Evolutionary conservation across 116 monocot species (phyloP).

Genomic region (Iris pallida): DNA sequence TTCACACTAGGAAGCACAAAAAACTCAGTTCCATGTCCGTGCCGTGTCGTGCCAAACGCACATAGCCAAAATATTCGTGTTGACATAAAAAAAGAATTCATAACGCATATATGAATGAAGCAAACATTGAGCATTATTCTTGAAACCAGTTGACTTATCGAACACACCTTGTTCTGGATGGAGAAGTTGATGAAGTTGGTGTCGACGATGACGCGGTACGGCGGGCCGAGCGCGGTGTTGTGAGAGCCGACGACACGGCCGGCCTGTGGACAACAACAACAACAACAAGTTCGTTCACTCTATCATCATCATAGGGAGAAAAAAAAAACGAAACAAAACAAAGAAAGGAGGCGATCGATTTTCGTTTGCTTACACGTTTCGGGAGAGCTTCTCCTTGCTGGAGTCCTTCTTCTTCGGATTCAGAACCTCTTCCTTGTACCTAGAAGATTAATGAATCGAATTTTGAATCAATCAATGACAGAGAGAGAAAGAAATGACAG

Average conservation of each 20-base stretch:
- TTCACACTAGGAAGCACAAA: too few relatives aligned
- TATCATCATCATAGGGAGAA: neutral
- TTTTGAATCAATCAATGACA: neutral
- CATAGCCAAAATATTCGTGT: too few relatives aligned
- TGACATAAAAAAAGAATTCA: too few relatives aligned
- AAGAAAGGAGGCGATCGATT: neutral
- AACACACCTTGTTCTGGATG: slow-evolving; percentile 82
- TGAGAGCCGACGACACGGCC: slow-evolving; percentile 65
- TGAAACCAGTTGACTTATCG: neutral
- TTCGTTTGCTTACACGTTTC: slow-evolving; percentile 51
- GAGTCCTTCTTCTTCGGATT: slow-evolving; percentile 77
- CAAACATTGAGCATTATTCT: neutral
- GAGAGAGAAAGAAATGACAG: neutral
- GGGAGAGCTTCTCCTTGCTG: slow-evolving; percentile 67
- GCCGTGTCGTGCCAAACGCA: too few relatives aligned
- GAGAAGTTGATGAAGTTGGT: slow-evolving; percentile 99
- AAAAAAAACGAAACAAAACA: neutral
- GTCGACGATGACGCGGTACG: slow-evolving; percentile 85
- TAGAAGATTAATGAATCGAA: slow-evolving; percentile 6
- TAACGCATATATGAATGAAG: too few relatives aligned
- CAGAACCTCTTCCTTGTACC: slow-evolving; percentile 80
- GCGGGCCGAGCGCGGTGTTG: slow-evolving; percentile 89
- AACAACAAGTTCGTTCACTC: neutral
- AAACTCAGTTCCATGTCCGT: too few relatives aligned
- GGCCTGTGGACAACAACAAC: slow-evolving; percentile 42